Conservation (phyloP, 228 moss, liverwort and hornwort species). For the Sphagnum fallax region DNA sequence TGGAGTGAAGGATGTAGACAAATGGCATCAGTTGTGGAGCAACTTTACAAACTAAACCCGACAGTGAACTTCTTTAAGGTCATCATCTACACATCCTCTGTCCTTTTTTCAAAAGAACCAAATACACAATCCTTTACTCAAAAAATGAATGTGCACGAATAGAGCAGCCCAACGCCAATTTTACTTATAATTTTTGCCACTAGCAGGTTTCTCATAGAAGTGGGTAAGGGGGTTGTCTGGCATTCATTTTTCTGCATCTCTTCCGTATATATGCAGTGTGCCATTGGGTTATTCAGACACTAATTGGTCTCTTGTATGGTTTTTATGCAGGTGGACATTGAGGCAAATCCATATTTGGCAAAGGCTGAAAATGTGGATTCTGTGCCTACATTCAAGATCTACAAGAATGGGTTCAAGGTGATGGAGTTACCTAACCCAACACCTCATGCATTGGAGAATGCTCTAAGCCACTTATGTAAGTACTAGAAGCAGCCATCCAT, state of each 20-base stretch:
- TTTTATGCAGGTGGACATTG: constrained; percentile 36
- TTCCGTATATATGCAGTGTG: too few relatives aligned
- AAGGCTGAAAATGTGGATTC: constrained; percentile 41
- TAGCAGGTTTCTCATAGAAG: too few relatives aligned
- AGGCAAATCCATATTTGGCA: constrained; percentile 34
- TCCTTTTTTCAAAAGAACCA: too few relatives aligned
- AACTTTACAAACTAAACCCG: constrained; percentile 59
- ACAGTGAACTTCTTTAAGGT: constrained; percentile 55
- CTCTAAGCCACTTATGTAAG: constrained; percentile 26
- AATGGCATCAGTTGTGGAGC: constrained; percentile 52
- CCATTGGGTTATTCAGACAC: too few relatives aligned
- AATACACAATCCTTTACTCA: too few relatives aligned
- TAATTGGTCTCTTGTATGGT: not conserved
- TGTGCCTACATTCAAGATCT: constrained; percentile 56
- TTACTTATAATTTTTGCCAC: too few relatives aligned
- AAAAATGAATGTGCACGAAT: too few relatives aligned
- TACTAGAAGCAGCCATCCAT: not conserved
- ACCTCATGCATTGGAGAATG: constrained; percentile 33
- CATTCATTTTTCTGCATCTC: too few relatives aligned
- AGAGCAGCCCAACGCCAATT: too few relatives aligned
- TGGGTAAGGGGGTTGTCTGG: too few relatives aligned
- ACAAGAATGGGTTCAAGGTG: constrained; percentile 52
- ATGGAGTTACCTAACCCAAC: constrained; percentile 41
- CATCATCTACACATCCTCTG: not conserved
- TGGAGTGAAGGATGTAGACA: constrained; percentile 57